Percentiles rank a stretch among this genome's conserved stretches.
Evolutionary conservation across 768 basidiomycete species (phyloP).

Genomic region (Termitomyces sp.): DNA sequence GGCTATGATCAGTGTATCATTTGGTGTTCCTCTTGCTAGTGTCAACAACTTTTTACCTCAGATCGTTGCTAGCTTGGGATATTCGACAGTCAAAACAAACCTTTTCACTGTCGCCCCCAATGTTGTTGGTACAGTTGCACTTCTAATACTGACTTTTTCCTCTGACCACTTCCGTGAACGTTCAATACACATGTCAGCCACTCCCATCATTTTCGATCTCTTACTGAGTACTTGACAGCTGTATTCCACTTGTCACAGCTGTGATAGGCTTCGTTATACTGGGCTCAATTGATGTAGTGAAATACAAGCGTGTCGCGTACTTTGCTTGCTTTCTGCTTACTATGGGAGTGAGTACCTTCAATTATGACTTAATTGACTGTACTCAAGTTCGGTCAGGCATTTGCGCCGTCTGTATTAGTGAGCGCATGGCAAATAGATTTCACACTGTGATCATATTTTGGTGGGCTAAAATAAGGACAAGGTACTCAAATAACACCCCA

Average conservation of each 20-base stretch:
- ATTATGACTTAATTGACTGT: background rate
- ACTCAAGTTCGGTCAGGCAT: slow-evolving; percentile 25
- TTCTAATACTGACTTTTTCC: slow-evolving; percentile 40
- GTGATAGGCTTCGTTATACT: slow-evolving; percentile 39
- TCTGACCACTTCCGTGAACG: slow-evolving; percentile 48
- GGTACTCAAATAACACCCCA: slow-evolving; percentile 46
- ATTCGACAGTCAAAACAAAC: slow-evolving; percentile 46
- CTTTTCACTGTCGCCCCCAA: slow-evolving; percentile 49
- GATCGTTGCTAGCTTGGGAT: slow-evolving; percentile 38
- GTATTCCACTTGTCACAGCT: slow-evolving; percentile 33
- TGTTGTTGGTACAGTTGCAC: slow-evolving; percentile 39
- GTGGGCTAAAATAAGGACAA: slow-evolving; percentile 3
- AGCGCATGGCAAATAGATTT: slow-evolving; percentile 29
- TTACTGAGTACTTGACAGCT: slow-evolving; percentile 18
- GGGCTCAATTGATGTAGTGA: slow-evolving; percentile 35
- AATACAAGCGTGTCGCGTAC: slow-evolving; percentile 39
- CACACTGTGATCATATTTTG: background rate
- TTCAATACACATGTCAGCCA: slow-evolving; percentile 39
- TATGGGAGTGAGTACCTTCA: slow-evolving; percentile 31
- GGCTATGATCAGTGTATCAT: slow-evolving; percentile 39
- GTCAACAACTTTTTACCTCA: slow-evolving; percentile 51
- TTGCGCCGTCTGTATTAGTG: slow-evolving; percentile 41
- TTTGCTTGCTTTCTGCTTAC: slow-evolving; percentile 52
- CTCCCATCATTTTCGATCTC: background rate
- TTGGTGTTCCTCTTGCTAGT: slow-evolving; percentile 44